Evolutionary conservation across 345 rosid genomes (phyloP).

Genomic region (Carallia brachiata): DNA sequence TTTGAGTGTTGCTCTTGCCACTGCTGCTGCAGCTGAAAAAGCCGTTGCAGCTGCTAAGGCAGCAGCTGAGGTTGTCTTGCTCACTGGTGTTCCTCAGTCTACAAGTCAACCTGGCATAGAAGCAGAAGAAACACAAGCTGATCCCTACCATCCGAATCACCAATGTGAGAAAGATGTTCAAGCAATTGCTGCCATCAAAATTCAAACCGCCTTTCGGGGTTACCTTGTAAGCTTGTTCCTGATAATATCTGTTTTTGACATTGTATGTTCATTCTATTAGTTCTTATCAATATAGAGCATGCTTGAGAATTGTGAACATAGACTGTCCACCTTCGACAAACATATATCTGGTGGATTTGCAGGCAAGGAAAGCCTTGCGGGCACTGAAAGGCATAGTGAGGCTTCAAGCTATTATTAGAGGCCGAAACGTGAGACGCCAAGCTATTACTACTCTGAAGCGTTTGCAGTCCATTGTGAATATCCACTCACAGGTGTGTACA

Average conservation of each 20-base stretch:
- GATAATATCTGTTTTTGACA: slow-evolving; percentile 4
- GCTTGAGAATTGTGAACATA: neutral
- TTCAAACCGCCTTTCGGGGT: slow-evolving; percentile 72
- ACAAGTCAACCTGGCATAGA: slow-evolving; percentile 28
- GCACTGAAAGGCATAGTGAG: slow-evolving; percentile 89
- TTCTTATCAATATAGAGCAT: neutral
- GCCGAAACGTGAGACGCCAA: slow-evolving; percentile 75
- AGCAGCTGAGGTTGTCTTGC: slow-evolving; percentile 50
- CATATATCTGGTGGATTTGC: slow-evolving; percentile 14
- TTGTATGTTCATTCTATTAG: neutral
- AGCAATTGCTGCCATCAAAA: slow-evolving; percentile 49
- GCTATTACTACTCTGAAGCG: slow-evolving; percentile 73
- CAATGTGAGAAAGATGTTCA: slow-evolving; percentile 27
- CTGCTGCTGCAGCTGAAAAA: slow-evolving; percentile 60
- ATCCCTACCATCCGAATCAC: slow-evolving; percentile 3
- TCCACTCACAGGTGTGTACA: slow-evolving; percentile 67
- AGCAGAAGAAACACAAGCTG: slow-evolving; percentile 26
- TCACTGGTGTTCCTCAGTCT: slow-evolving; percentile 30
- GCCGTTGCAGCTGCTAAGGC: slow-evolving; percentile 50
- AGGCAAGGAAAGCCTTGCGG: slow-evolving; percentile 90
- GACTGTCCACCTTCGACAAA: neutral
- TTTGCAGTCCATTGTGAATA: slow-evolving; percentile 77
- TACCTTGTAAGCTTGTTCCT: slow-evolving; percentile 57
- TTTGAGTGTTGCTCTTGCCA: slow-evolving; percentile 45
- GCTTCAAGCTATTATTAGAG: slow-evolving; percentile 90